phyloP scores from a whole-genome alignment of 768 basidiomycete species.

The Boletus vermiculosoides region DNA sequence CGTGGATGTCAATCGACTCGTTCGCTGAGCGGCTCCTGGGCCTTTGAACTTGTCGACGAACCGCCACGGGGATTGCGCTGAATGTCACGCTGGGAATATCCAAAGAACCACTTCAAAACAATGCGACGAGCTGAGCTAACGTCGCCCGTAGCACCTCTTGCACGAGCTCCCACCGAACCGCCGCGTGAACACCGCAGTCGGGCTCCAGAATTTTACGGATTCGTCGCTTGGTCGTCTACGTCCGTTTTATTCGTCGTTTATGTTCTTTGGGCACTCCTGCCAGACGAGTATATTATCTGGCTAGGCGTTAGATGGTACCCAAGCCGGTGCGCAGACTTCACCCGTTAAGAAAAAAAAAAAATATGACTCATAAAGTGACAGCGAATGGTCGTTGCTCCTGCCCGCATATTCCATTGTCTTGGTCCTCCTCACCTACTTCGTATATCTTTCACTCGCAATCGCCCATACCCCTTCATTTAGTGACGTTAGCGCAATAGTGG shows the following conservation, averaged over 20 bases:
- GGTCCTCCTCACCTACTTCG: slow-evolving; percentile 71
- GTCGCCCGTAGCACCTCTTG: slow-evolving; percentile 45
- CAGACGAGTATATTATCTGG: slow-evolving; percentile 64
- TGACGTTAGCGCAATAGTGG: slow-evolving; percentile 64
- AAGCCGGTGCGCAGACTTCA: slow-evolving; percentile 53
- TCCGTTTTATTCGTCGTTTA: slow-evolving; percentile 68
- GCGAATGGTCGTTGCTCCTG: slow-evolving; percentile 83
- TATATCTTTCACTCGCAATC: slow-evolving; percentile 75
- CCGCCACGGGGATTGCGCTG: slow-evolving; percentile 24
- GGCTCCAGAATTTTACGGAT: slow-evolving; percentile 87
- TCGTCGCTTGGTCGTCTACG: slow-evolving; percentile 81
- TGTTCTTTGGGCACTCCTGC: slow-evolving; percentile 77
- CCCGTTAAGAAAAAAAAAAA: background rate
- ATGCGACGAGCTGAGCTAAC: slow-evolving; percentile 35
- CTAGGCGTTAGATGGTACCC: slow-evolving; percentile 84
- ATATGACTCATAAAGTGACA: slow-evolving; percentile 29
- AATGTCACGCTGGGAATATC: slow-evolving; percentile 2
- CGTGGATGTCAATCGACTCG: background rate
- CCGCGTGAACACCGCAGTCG: slow-evolving; percentile 55
- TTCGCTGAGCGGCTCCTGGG: background rate
- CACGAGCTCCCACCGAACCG: slow-evolving; percentile 39
- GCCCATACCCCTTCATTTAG: slow-evolving; percentile 67
- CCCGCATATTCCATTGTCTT: slow-evolving; percentile 75
- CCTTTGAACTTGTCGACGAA: slow-evolving; percentile 1
- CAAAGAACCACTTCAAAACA: background rate